Evolutionary conservation across 2,329 filamentous ascomycete species (phyloP), one percentile per base, ranked within the genome.

Genomic region (Fusarium pininemorale): DNA sequence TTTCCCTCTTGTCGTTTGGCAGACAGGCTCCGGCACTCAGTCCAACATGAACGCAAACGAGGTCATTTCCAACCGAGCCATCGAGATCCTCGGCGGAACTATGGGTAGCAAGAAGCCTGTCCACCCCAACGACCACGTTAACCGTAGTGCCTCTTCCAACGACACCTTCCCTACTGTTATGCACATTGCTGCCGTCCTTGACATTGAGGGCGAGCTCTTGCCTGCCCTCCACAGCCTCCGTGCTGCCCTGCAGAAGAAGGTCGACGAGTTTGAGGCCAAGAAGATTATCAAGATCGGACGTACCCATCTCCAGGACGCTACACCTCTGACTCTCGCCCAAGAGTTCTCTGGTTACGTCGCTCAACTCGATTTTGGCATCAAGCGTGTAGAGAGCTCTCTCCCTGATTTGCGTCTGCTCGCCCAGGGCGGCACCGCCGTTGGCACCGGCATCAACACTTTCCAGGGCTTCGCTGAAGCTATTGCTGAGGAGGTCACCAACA

Each of bases 21-120:
- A 99, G 88, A 99, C 96, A 62, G 96, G 96, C 74, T 98, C 96
- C 57, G 96, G 96, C 82, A 98, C 96, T 37, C 96, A 98, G 88
- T 98, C 95, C 84, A 98, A 98, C 91, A 98, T 98, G 96, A 99
- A 99, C 87, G 95, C 96, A 83, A 99, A 99, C 88, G 96, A 99
- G 85, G 96, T 99, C 85, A 98, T 99, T 85, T 98, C 96, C 75
- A 99, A 98, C 90, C 94, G 96, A 76, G 96, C 96, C 75, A 98
- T 98, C 84, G 96, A 98, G 88, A 97, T 98, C 74, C 90, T 98
- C 61, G 96, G 96, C 78, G 96, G 96, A 79, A 89, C 89, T 76
- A 98, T 95, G 94, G 96, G 96, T 79, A 92, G 88, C 90, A 98
- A 98, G 92, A 98, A 97, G 88, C 96, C 96, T 35, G 96, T 99